phyloP scores from a whole-genome alignment of 208 protist species.

The Crithidia thermophila region DNA sequence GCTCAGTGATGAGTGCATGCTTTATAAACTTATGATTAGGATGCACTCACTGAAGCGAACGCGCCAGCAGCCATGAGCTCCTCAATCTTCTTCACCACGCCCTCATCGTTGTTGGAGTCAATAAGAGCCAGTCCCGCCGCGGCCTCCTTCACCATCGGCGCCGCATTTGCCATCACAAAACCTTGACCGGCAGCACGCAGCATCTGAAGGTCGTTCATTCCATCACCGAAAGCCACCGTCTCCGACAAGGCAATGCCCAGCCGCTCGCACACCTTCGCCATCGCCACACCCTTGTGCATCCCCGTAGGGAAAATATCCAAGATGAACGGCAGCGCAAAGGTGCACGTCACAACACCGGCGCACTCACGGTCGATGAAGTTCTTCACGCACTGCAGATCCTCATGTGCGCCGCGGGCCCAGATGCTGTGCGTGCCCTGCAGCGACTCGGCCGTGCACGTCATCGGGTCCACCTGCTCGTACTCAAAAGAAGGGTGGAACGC shows the following conservation, averaged over 20 bases:
- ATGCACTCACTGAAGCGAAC: too few species aligned
- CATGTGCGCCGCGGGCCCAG: conserved; percentile 38
- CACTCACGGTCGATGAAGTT: conserved; percentile 33
- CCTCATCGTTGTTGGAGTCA: conserved; percentile 53
- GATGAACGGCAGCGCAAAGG: conserved; percentile 42
- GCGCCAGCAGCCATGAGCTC: conserved; percentile 43
- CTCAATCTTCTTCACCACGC: conserved; percentile 49
- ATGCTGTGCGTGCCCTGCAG: conserved; percentile 50
- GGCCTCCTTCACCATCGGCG: conserved; percentile 37
- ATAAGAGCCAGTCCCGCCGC: conserved; percentile 53
- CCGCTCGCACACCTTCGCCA: conserved; percentile 41
- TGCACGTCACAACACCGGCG: conserved; percentile 19
- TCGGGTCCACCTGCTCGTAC: conserved; percentile 51
- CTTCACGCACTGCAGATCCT: conserved; percentile 33
- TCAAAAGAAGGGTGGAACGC: conserved; percentile 40
- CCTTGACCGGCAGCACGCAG: conserved; percentile 44
- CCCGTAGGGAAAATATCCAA: conserved; percentile 40
- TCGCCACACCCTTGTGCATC: conserved; percentile 57
- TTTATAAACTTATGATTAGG: too few species aligned
- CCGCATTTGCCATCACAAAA: conserved; percentile 70
- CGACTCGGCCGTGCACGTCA: conserved; percentile 36
- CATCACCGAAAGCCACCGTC: conserved; percentile 72
- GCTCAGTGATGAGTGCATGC: too few species aligned
- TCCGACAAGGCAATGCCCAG: conserved; percentile 35
- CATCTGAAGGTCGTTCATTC: conserved; percentile 75